A percentile compares a stretch with the other conserved stretches of the same genome.
phyloP scores from a whole-genome alignment of 2,329 filamentous ascomycete species.

The Xylogone sp. region DNA sequence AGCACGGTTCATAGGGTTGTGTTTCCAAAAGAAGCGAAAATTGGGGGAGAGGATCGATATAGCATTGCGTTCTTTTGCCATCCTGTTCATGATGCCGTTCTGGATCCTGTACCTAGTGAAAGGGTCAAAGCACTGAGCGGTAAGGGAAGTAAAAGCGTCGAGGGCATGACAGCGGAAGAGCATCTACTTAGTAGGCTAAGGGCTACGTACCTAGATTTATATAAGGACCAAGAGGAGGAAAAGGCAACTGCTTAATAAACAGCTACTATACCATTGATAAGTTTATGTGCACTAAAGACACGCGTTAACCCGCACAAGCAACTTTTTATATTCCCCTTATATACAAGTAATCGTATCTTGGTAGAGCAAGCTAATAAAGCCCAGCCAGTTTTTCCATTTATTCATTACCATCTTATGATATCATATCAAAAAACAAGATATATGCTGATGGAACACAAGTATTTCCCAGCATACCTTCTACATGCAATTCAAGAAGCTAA shows the following conservation, averaged over 20 bases:
- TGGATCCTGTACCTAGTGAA: slow-evolving; percentile 58
- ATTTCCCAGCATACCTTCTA: too few species aligned
- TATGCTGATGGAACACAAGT: too few species aligned
- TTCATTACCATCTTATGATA: too few species aligned
- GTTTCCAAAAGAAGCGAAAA: slow-evolving; percentile 53
- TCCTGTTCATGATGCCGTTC: slow-evolving; percentile 47
- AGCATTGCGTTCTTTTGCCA: slow-evolving; percentile 69
- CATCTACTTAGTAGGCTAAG: slow-evolving; percentile 59
- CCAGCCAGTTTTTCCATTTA: too few species aligned
- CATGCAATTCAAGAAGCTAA: too few species aligned
- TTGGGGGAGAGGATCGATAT: slow-evolving; percentile 50
- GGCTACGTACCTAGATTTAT: slow-evolving; percentile 55
- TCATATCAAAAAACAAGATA: too few species aligned
- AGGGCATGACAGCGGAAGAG: slow-evolving; percentile 59
- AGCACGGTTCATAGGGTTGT: slow-evolving; percentile 88
- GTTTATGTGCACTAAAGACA: too few species aligned
- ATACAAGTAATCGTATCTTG: too few species aligned
- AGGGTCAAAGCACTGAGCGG: slow-evolving; percentile 40
- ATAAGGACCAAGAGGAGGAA: slow-evolving; percentile 36
- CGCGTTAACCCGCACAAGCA: too few species aligned
- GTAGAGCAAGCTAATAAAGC: too few species aligned
- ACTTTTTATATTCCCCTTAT: too few species aligned
- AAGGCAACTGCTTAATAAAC: not conserved
- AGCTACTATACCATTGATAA: too few species aligned
- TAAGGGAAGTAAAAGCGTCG: slow-evolving; percentile 34